These are phyloP conservation scores for Heimioporus retisporus DNA, from an alignment of 1,284 basidiomycete genomes.

Conservation along the genomic window DNA sequence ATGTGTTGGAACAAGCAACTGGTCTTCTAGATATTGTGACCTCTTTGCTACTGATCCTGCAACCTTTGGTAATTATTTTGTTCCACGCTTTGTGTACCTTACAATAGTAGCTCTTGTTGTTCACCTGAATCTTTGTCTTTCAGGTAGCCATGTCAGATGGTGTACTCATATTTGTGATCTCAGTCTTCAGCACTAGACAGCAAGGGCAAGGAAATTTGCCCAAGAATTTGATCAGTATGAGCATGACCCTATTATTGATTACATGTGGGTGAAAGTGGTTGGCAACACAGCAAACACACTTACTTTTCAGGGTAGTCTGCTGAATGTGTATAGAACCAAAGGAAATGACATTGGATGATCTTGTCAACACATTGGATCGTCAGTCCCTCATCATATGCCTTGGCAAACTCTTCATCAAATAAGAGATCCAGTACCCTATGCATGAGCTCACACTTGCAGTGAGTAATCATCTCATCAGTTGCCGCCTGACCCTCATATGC, in stretches of 20 bases:
- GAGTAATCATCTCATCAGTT: not conserved
- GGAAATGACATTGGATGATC: slow-evolving; percentile 26
- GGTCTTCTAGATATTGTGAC: not conserved
- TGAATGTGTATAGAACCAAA: slow-evolving; percentile 35
- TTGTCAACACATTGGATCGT: not conserved
- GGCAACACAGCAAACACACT: too few species aligned
- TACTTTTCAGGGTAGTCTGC: slow-evolving; percentile 49
- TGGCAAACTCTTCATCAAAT: not conserved
- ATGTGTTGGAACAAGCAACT: not conserved
- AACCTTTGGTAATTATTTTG: not conserved
- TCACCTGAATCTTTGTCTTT: not conserved
- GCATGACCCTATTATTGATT: not conserved
- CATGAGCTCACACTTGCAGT: not conserved
- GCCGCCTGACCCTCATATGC: not conserved
- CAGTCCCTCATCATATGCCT: not conserved
- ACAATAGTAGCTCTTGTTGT: not conserved
- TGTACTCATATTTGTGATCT: not conserved
- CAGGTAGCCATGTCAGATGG: too few species aligned
- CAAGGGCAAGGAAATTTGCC: not conserved
- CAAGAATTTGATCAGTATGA: not conserved
- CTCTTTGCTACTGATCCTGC: not conserved
- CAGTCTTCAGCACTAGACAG: not conserved
- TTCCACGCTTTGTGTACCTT: not conserved
- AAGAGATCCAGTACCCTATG: not conserved
- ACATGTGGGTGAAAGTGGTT: too few species aligned